phyloP scores from a whole-genome alignment of 768 basidiomycete genomes.

The Mycena polygramma region DNA sequence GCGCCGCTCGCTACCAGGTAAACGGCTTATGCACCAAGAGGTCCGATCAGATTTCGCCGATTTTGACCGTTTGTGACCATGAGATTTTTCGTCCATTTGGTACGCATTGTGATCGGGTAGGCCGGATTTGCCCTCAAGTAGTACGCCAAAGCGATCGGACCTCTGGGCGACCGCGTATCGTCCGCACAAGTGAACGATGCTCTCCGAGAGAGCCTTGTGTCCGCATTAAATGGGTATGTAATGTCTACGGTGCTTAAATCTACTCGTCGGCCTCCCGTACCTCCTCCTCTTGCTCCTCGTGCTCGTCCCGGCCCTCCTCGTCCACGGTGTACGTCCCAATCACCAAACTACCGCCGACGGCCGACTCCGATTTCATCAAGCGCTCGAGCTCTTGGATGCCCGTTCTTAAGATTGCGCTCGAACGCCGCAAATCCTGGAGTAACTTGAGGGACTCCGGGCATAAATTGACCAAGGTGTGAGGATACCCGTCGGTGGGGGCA shows the following conservation, averaged over 20 bases:
- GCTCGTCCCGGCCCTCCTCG: no score
- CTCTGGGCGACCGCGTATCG: neutral
- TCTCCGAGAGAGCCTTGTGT: neutral
- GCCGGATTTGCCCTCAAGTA: neutral
- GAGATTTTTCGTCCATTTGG: neutral
- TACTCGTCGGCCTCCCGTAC: no score
- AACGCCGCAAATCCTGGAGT: neutral
- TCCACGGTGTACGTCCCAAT: no score
- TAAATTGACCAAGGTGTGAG: slow-evolving; percentile 2
- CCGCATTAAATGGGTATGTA: no score
- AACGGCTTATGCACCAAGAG: neutral
- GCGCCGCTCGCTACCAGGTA: no score
- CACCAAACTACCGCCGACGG: no score
- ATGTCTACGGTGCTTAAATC: no score
- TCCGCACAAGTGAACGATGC: slow-evolving; percentile 3
- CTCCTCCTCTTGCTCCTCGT: no score
- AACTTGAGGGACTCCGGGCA: neutral
- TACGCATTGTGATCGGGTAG: slow-evolving; percentile 21
- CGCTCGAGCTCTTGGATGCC: neutral
- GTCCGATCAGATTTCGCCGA: slow-evolving; percentile 10
- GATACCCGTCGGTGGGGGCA: neutral
- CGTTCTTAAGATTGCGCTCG: neutral
- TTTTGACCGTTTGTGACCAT: slow-evolving; percentile 12
- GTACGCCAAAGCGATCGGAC: slow-evolving; percentile 17
- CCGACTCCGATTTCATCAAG: neutral